A percentile compares a stretch with the other conserved stretches of the same genome.
These are phyloP conservation scores for Saturnispora kantuleensis DNA, from an alignment of 805 yeast species.

Conservation along the genomic window DNA sequence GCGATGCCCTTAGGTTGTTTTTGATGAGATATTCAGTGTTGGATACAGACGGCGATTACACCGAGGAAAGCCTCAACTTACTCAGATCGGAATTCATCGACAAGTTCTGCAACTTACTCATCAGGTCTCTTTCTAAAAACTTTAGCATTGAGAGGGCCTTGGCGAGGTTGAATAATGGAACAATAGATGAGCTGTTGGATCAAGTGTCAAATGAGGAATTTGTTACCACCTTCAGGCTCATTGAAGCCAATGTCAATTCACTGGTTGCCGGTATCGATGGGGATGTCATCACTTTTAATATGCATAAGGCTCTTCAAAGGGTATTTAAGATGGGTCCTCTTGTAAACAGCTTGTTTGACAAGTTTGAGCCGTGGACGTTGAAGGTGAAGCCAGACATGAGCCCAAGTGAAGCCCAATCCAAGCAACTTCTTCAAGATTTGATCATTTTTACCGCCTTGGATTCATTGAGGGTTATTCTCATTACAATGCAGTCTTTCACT, in stretches of 20 bases:
- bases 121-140: constrained; percentile 62
- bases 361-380: constrained; percentile 66
- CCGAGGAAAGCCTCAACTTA: constrained; percentile 41
- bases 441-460: constrained; percentile 63
- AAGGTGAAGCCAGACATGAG: constrained; percentile 21
- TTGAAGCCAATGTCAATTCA: constrained; percentile 27
- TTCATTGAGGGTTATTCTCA: constrained; percentile 53
- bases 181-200: constrained; percentile 21
- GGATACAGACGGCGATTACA: constrained; percentile 71
- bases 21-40: constrained; percentile 67
- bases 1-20: constrained; percentile 67
- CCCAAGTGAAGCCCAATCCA: constrained; percentile 1
- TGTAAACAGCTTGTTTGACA: constrained; percentile 62
- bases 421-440: constrained; percentile 33
- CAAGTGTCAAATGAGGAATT: constrained; percentile 12
- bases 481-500: constrained; percentile 61
- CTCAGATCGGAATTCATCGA: constrained; percentile 62
- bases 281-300: constrained; percentile 38
- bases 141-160: constrained; percentile 48
- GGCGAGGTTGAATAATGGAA: constrained; percentile 15
- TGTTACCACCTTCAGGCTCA: constrained; percentile 13
- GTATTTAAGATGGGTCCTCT: constrained; percentile 51
- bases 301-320: constrained; percentile 43
- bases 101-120: constrained; percentile 71
- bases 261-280: constrained; percentile 32